A percentile compares a stretch with the other conserved stretches of the same genome.
Conservation (phyloP, 495 filamentous ascomycete species). For the Penicillium atrosanguineum region DNA sequence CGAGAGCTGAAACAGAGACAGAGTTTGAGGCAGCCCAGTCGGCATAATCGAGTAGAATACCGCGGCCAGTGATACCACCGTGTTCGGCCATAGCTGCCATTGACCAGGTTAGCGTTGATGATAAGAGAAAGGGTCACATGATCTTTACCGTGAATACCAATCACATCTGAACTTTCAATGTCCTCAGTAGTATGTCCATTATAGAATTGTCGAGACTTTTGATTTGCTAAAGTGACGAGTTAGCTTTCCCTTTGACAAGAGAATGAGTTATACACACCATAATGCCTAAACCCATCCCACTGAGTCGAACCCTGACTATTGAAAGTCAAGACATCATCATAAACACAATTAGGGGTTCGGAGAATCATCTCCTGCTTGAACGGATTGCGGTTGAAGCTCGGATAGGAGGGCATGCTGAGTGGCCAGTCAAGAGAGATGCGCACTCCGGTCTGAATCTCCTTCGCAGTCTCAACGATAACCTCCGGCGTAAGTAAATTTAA, state of each 20-base stretch:
- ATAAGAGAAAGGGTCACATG: background rate
- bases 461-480: constrained; percentile 45
- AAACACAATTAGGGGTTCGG: constrained; percentile 37
- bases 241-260: background rate
- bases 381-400: constrained; percentile 33
- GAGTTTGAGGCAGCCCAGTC: constrained; percentile 40
- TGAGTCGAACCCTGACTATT: constrained; percentile 46
- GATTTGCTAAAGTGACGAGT: constrained; percentile 30
- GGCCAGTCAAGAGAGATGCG: constrained; percentile 51
- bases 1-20: constrained; percentile 27
- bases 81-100: constrained; percentile 23
- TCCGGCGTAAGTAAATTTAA: constrained; percentile 52
- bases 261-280: constrained; percentile 21
- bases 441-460: constrained; percentile 52
- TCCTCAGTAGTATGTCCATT: constrained; percentile 57
- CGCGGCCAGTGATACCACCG: constrained; percentile 45
- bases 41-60: constrained; percentile 51
- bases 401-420: constrained; percentile 35
- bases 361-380: constrained; percentile 40
- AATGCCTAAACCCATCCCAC: constrained; percentile 54
- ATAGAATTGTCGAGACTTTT: constrained; percentile 53
- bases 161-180: constrained; percentile 44
- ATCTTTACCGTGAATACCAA: constrained; percentile 38
- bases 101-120: background rate
- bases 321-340: constrained; percentile 56